These are phyloP conservation scores for Akebia trifoliata DNA, from an alignment of 164 flowering plant species.

Conservation along the genomic window DNA sequence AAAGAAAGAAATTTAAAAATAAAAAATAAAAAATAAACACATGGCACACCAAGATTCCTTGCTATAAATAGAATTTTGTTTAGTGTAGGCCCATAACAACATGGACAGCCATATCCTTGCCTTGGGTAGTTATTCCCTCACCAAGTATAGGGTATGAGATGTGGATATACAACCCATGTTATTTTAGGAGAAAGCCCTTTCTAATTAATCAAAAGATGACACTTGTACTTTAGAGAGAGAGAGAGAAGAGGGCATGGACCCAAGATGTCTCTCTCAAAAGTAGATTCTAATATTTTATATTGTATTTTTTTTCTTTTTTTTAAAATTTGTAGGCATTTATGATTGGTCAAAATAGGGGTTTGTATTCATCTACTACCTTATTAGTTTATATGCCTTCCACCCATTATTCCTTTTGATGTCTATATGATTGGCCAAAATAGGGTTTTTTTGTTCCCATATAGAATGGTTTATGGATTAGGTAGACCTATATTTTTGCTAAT, in stretches of 20 bases:
- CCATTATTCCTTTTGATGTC: conserved; percentile 25
- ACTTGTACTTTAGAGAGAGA: background rate
- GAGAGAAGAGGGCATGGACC: conserved; percentile 5
- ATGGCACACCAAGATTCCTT: conserved; percentile 41
- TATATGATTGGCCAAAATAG: conserved; percentile 23
- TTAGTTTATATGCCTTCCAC: conserved; percentile 18
- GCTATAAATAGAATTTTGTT: conserved; percentile 37
- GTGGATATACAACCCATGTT: conserved; percentile 1
- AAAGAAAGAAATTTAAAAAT: background rate
- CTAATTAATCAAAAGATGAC: background rate
- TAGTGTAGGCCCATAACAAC: conserved; percentile 7
- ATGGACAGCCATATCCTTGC: conserved; percentile 3
- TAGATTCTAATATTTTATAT: too few relatives aligned
- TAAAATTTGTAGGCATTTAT: too few relatives aligned
- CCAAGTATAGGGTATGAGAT: conserved; percentile 12
- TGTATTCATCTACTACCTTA: conserved; percentile 7
- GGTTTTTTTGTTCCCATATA: conserved; percentile 8
- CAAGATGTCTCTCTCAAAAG: background rate
- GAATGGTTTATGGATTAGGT: conserved; percentile 22
- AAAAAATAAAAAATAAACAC: background rate
- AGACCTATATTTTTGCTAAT: too few relatives aligned
- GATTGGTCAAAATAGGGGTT: too few relatives aligned
- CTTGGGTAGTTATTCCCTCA: conserved; percentile 14
- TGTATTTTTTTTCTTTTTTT: too few relatives aligned
- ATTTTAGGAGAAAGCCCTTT: background rate